Percentiles rank a stretch among this genome's conserved stretches.
phyloP scores from a whole-genome alignment of 2,329 filamentous ascomycete species.

The Xylaria sp. region DNA sequence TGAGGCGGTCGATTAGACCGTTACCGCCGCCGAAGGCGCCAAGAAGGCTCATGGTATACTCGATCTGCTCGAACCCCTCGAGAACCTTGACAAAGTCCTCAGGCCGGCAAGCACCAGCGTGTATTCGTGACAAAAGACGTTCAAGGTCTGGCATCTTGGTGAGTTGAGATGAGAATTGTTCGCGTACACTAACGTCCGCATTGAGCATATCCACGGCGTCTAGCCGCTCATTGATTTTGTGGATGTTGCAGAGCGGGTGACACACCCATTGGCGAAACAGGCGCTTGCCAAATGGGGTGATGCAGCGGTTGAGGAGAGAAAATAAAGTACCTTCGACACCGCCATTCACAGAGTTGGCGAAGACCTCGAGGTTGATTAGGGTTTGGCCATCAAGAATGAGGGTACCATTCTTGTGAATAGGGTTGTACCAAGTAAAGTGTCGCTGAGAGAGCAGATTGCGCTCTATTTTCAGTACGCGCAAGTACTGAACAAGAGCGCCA shows the following conservation, averaged over 20 bases:
- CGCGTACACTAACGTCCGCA: slow-evolving; percentile 79
- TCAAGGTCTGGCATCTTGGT: slow-evolving; percentile 94
- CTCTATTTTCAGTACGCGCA: slow-evolving; percentile 88
- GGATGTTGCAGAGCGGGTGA: slow-evolving; percentile 87
- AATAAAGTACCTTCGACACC: slow-evolving; percentile 88
- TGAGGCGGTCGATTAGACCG: slow-evolving; percentile 84
- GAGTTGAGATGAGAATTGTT: slow-evolving; percentile 88
- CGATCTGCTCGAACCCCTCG: slow-evolving; percentile 97
- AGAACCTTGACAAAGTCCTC: slow-evolving; percentile 94
- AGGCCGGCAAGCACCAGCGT: slow-evolving; percentile 88
- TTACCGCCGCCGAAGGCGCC: slow-evolving; percentile 78
- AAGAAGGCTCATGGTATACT: slow-evolving; percentile 88
- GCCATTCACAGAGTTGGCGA: slow-evolving; percentile 91
- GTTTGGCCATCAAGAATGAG: slow-evolving; percentile 95
- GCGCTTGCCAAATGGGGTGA: slow-evolving; percentile 96
- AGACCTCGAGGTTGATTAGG: slow-evolving; percentile 96
- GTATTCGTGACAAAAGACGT: slow-evolving; percentile 90
- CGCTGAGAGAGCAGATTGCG: slow-evolving; percentile 85
- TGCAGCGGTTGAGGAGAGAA: slow-evolving; percentile 88
- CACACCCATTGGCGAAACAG: slow-evolving; percentile 97
- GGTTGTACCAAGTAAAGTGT: slow-evolving; percentile 91
- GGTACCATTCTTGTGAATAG: slow-evolving; percentile 89
- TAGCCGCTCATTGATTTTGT: slow-evolving; percentile 89
- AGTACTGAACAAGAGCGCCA: slow-evolving; percentile 87
- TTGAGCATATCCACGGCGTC: slow-evolving; percentile 94